These are phyloP conservation scores for Aspergillus sclerotialis DNA, from an alignment of 2,329 filamentous ascomycete genomes.

Conservation along the genomic window DNA sequence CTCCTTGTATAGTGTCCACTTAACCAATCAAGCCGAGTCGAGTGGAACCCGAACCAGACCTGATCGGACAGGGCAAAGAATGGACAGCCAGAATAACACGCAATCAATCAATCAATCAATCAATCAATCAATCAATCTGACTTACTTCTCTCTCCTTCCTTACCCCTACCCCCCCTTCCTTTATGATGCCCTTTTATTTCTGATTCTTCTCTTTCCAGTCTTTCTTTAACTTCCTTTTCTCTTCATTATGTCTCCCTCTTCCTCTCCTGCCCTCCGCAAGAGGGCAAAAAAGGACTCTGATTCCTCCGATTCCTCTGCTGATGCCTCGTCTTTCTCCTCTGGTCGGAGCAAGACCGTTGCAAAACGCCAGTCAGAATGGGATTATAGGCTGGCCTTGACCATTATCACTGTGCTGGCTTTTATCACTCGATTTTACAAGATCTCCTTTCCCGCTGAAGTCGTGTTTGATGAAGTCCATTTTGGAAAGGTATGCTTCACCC, in stretches of 20 bases:
- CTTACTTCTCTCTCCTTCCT: constrained; percentile 2
- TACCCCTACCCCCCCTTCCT: constrained; percentile 1
- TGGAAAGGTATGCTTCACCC: constrained; percentile 67
- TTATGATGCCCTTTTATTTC: constrained; percentile 7
- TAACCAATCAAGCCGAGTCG: too few species aligned
- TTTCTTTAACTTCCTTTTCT: constrained; percentile 4
- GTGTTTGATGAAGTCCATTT: constrained; percentile 99
- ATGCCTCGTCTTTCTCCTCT: constrained; percentile 15
- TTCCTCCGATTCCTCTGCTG: constrained; percentile 17
- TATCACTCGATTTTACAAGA: constrained; percentile 89
- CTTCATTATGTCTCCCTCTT: constrained; percentile 28
- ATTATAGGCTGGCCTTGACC: constrained; percentile 72
- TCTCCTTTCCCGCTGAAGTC: constrained; percentile 90
- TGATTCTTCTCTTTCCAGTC: not conserved
- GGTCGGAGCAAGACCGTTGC: constrained; percentile 7
- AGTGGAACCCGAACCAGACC: too few species aligned
- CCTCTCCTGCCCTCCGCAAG: constrained; percentile 35
- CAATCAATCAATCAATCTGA: constrained; percentile 4
- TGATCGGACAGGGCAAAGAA: too few species aligned
- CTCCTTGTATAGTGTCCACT: too few species aligned
- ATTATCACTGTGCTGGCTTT: constrained; percentile 81
- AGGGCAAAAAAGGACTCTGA: constrained; percentile 33
- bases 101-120: too few species aligned
- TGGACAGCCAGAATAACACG: too few species aligned
- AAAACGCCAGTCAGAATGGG: constrained; percentile 56